Conservation (phyloP, 2,329 filamentous ascomycete species). For the Diplodia intermedia region DNA sequence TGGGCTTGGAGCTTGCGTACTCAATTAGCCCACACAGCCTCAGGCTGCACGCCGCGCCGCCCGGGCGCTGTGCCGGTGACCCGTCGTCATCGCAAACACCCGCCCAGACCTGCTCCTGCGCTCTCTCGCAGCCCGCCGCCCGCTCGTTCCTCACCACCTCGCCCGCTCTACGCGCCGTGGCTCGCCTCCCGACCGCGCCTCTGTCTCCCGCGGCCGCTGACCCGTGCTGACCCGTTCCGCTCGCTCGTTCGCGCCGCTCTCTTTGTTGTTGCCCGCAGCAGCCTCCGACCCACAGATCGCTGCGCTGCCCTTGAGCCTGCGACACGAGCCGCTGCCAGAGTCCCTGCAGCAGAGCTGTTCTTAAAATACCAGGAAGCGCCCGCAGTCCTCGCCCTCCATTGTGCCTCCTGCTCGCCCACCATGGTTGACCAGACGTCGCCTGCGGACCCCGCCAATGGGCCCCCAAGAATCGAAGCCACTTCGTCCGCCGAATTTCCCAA, state of each 20-base stretch:
- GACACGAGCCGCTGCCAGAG: slow-evolving; percentile 28
- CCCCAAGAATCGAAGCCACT: slow-evolving; percentile 26
- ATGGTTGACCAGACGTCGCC: slow-evolving; percentile 9
- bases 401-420: background rate
- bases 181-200: background rate
- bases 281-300: slow-evolving; percentile 29
- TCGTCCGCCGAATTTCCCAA: slow-evolving; percentile 7
- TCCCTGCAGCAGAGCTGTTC: slow-evolving; percentile 27
- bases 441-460: slow-evolving; percentile 17
- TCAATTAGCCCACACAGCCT: slow-evolving; percentile 24
- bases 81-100: slow-evolving; percentile 31
- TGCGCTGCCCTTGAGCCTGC: slow-evolving; percentile 17
- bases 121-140: slow-evolving; percentile 5
- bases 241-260: slow-evolving; percentile 16
- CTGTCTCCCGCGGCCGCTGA: slow-evolving; percentile 2
- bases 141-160: slow-evolving; percentile 8
- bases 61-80: slow-evolving; percentile 25
- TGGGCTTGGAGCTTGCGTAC: slow-evolving; percentile 25
- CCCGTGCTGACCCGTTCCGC: slow-evolving; percentile 17
- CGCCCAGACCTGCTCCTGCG: slow-evolving; percentile 21
- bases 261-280: slow-evolving; percentile 18
- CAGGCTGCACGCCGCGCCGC: slow-evolving; percentile 17
- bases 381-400: slow-evolving; percentile 1
- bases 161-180: background rate
- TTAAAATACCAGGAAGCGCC: slow-evolving; percentile 26